Percentiles rank a stretch among this genome's conserved stretches.
phyloP scores from a whole-genome alignment of 441 rosid genomes.

The Daphne laureola region DNA sequence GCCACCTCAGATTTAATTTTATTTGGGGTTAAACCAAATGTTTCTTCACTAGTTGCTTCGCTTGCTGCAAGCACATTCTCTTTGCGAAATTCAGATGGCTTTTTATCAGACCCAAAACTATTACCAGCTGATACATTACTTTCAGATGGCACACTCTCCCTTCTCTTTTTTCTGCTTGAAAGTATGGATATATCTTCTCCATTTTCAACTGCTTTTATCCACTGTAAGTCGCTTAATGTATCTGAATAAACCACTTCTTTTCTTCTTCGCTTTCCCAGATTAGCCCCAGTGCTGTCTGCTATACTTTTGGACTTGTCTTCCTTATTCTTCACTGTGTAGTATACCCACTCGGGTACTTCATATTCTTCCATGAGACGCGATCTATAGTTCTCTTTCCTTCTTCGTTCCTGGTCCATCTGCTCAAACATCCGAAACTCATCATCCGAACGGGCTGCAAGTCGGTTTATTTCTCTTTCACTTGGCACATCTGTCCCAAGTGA shows the following conservation, averaged over 20 bases:
- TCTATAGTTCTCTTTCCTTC: constrained; percentile 76
- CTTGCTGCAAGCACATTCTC: constrained; percentile 35
- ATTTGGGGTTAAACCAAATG: constrained; percentile 37
- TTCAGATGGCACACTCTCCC: constrained; percentile 29
- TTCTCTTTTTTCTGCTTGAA: constrained; percentile 41
- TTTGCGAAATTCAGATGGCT: constrained; percentile 19
- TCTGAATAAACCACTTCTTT: constrained; percentile 67
- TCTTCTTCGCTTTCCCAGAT: constrained; percentile 84
- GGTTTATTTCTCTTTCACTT: constrained; percentile 97
- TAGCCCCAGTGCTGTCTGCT: constrained; percentile 38
- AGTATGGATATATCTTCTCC: constrained; percentile 58
- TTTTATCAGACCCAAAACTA: constrained; percentile 26
- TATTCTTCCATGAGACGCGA: constrained; percentile 94
- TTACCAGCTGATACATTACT: constrained; percentile 35
- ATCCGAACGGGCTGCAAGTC: constrained; percentile 85
- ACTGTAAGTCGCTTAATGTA: constrained; percentile 72
- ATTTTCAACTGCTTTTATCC: constrained; percentile 90
- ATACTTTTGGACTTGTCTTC: constrained; percentile 53
- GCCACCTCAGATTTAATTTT: constrained; percentile 27
- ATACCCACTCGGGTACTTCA: constrained; percentile 99
- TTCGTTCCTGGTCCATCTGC: constrained; percentile 93
- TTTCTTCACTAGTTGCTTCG: constrained; percentile 68
- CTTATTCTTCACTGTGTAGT: constrained; percentile 41
- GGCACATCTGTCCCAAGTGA: constrained; percentile 96
- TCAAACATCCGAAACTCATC: constrained; percentile 93